A percentile compares a stretch with the other conserved stretches of the same genome.
These are phyloP conservation scores for Taphrina flavorubra DNA, from an alignment of 1,139 yeast genomes.

Conservation along the genomic window DNA sequence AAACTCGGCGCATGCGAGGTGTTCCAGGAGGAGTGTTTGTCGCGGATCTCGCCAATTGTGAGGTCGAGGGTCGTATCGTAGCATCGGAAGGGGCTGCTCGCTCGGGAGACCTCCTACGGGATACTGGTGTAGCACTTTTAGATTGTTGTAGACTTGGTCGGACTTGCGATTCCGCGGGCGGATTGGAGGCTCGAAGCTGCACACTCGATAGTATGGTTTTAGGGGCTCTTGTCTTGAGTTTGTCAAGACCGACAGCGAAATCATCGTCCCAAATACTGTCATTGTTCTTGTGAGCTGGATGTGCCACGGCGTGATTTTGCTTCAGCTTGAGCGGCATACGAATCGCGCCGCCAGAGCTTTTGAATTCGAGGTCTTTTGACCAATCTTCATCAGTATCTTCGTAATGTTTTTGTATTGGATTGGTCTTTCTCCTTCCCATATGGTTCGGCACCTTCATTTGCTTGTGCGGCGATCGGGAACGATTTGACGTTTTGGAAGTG, in stretches of 20 bases:
- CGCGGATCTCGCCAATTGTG: constrained; percentile 12
- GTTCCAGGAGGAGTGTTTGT: constrained; percentile 16
- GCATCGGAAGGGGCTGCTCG: not conserved
- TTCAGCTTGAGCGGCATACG: constrained; percentile 15
- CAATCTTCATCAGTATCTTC: constrained; percentile 27
- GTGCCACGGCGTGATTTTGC: not conserved
- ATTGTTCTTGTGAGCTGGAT: not conserved
- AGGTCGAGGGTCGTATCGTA: constrained; percentile 22
- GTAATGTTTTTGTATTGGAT: constrained; percentile 17
- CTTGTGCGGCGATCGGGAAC: constrained; percentile 1
- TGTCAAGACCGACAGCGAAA: constrained; percentile 29
- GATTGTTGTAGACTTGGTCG: constrained; percentile 9
- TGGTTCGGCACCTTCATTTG: not conserved
- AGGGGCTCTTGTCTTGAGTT: not conserved
- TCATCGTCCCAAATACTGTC: constrained; percentile 45
- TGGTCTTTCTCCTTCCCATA: not conserved
- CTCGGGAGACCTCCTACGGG: constrained; percentile 22
- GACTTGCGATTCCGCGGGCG: not conserved
- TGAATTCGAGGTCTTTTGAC: constrained; percentile 20
- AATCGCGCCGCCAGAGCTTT: not conserved
- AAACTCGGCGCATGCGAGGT: not conserved
- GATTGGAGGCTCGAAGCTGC: not conserved
- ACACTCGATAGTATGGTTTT: not conserved
- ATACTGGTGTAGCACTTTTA: constrained; percentile 2
- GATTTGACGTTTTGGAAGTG: constrained; percentile 12